Evolutionary conservation across 2,329 filamentous ascomycete genomes (phyloP).

Genomic region (Botrytis paeoniae): DNA sequence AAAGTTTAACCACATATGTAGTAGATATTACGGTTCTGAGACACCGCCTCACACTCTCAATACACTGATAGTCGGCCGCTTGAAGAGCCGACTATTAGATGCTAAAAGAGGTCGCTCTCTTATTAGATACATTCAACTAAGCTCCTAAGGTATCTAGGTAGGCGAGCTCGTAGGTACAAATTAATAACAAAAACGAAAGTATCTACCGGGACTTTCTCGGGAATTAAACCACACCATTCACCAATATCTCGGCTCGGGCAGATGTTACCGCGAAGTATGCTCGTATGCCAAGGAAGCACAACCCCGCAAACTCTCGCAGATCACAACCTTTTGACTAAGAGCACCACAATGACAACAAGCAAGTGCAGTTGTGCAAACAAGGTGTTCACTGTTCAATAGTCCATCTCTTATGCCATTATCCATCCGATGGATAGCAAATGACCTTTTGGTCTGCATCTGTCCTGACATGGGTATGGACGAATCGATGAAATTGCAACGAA

Average conservation of each 20-base stretch:
- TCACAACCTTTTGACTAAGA: neutral
- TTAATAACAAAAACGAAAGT: neutral
- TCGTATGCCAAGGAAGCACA: neutral
- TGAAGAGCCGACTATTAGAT: neutral
- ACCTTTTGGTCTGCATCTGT: neutral
- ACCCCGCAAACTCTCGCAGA: neutral
- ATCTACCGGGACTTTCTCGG: neutral
- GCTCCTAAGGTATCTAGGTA: too few species aligned
- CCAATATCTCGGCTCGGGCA: neutral
- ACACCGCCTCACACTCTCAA: neutral
- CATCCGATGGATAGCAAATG: neutral
- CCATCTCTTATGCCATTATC: neutral
- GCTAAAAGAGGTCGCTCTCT: neutral
- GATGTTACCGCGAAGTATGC: neutral
- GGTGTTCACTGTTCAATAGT: neutral
- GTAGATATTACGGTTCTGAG: neutral
- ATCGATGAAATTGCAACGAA: neutral
- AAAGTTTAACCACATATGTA: neutral
- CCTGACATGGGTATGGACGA: neutral
- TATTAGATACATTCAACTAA: neutral
- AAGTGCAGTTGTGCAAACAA: neutral
- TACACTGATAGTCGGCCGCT: too few species aligned
- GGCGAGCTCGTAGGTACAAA: neutral
- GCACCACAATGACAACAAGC: neutral
- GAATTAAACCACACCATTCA: neutral